Evolutionary conservation across 2,329 filamentous ascomycete genomes (phyloP).

Genomic region (Verticillium nubilum): DNA sequence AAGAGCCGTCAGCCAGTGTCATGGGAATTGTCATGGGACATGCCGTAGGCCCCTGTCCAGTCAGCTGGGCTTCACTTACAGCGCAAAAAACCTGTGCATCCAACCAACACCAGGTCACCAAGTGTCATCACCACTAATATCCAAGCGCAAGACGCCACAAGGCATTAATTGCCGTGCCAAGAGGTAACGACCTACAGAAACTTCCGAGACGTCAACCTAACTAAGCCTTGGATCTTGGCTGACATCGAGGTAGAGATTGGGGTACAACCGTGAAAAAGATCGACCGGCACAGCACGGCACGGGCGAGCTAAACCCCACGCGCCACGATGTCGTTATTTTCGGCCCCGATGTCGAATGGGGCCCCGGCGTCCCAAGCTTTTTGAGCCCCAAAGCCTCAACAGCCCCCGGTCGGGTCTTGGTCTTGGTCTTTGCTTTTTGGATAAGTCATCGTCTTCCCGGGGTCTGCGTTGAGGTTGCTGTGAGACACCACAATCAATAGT

Average conservation of each 20-base stretch:
- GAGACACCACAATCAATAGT: background rate
- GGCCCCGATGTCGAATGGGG: conserved; percentile 9
- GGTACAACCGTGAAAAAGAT: background rate
- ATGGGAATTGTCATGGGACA: background rate
- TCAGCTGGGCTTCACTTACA: background rate
- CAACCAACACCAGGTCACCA: background rate
- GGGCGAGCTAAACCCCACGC: conserved; percentile 3
- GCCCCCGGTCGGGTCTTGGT: background rate
- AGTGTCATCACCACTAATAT: background rate
- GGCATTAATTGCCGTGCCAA: background rate
- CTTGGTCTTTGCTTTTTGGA: background rate
- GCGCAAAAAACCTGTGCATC: background rate
- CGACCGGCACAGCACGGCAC: background rate
- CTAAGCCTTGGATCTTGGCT: background rate
- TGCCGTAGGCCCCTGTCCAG: background rate
- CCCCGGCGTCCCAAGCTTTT: background rate
- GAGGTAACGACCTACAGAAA: background rate
- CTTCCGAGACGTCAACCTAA: background rate
- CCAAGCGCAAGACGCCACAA: background rate
- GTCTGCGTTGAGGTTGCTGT: background rate
- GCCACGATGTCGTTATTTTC: conserved; percentile 9
- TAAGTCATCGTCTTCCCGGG: background rate
- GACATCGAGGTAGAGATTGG: background rate
- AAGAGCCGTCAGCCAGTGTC: background rate
- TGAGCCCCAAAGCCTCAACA: background rate